Evolutionary conservation across 2,329 filamentous ascomycete genomes (phyloP).

Genomic region (Pseudogymnoascus sp.): DNA sequence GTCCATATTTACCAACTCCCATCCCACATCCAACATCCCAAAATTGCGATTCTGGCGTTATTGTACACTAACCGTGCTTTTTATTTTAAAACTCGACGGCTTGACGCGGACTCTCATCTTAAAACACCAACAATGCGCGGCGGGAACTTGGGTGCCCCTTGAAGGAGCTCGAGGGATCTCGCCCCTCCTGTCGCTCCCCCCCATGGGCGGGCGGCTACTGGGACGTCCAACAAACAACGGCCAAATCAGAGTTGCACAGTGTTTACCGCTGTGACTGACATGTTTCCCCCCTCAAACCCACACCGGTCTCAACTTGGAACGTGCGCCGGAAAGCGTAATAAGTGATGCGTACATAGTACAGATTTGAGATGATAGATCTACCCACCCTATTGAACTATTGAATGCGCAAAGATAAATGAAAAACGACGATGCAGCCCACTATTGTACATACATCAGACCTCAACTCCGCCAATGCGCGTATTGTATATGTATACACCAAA

Average conservation of each 20-base stretch:
- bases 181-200: background rate
- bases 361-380: slow-evolving; percentile 5
- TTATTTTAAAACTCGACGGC: slow-evolving; percentile 4
- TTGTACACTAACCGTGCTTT: background rate
- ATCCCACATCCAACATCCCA: background rate
- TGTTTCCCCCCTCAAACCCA: background rate
- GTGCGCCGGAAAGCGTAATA: background rate
- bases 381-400: background rate
- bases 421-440: slow-evolving; percentile 3
- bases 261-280: background rate
- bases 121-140: slow-evolving; percentile 4
- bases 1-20: background rate
- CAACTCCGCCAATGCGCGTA: slow-evolving; percentile 3
- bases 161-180: background rate
- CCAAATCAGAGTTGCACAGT: slow-evolving; percentile 4
- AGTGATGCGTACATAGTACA: background rate
- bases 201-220: slow-evolving; percentile 1
- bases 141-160: background rate
- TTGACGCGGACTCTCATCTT: background rate
- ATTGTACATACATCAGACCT: slow-evolving; percentile 7
- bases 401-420: background rate
- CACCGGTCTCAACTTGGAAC: background rate
- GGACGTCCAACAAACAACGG: background rate
- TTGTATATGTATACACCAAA: slow-evolving; percentile 4
- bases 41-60: background rate